These are phyloP conservation scores for Wallacemonas rigidus DNA, from an alignment of 208 protist species.

Conservation along the genomic window DNA sequence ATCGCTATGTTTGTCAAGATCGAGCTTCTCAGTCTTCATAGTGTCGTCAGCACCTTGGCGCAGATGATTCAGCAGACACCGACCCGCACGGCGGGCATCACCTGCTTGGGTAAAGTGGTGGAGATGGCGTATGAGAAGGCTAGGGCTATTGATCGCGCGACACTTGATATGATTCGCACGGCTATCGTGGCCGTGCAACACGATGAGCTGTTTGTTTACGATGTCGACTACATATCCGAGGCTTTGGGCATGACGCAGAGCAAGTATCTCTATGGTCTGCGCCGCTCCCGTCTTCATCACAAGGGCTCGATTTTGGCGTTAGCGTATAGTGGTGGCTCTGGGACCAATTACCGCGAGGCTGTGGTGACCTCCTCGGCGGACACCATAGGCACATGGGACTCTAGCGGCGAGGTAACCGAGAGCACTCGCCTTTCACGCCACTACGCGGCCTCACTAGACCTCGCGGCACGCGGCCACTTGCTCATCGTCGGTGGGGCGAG, in stretches of 20 bases:
- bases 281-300: constrained; percentile 57
- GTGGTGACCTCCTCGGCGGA: constrained; percentile 87
- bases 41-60: constrained; percentile 51
- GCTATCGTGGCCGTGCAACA: constrained; percentile 65
- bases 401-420: constrained; percentile 59
- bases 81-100: constrained; percentile 83
- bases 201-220: constrained; percentile 83
- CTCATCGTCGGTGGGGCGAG: constrained; percentile 81
- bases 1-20: constrained; percentile 66
- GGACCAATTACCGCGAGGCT: constrained; percentile 50
- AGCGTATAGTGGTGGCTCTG: constrained; percentile 57
- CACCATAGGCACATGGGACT: constrained; percentile 85
- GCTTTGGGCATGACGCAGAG: constrained; percentile 79
- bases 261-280: constrained; percentile 55
- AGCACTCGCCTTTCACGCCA: constrained; percentile 78
- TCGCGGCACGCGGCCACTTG: constrained; percentile 69
- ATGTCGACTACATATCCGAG: constrained; percentile 90
- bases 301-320: constrained; percentile 70
- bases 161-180: constrained; percentile 47
- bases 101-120: constrained; percentile 84
- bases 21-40: constrained; percentile 71
- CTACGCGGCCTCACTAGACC: constrained; percentile 84
- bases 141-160: constrained; percentile 51
- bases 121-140: constrained; percentile 71
- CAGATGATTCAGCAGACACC: constrained; percentile 76